Conservation (phyloP, 1,284 basidiomycete genomes). For the Malassezia nana region DNA sequence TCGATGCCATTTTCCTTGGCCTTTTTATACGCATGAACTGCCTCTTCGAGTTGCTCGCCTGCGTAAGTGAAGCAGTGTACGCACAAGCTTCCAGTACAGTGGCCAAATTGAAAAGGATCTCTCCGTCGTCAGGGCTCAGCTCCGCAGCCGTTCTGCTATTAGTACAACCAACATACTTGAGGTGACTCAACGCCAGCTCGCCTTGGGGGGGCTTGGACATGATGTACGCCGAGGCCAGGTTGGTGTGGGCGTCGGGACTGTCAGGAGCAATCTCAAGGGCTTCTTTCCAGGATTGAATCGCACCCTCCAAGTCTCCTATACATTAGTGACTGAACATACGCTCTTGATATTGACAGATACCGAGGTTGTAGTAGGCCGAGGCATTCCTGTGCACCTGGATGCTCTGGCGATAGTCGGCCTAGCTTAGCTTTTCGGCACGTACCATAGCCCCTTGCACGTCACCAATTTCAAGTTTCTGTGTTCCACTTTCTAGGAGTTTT, state of each 20-base stretch:
- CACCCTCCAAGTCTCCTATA: slow-evolving; percentile 21
- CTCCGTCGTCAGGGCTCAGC: slow-evolving; percentile 79
- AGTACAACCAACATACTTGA: slow-evolving; percentile 57
- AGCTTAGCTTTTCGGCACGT: neutral
- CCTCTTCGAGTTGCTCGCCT: slow-evolving; percentile 63
- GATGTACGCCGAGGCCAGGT: slow-evolving; percentile 86
- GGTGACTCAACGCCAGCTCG: slow-evolving; percentile 78
- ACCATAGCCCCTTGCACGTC: slow-evolving; percentile 58
- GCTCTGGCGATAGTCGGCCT: slow-evolving; percentile 64
- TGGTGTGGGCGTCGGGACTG: slow-evolving; percentile 83
- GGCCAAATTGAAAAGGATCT: slow-evolving; percentile 87
- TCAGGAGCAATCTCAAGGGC: slow-evolving; percentile 60
- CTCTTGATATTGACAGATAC: slow-evolving; percentile 76
- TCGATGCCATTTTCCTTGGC: slow-evolving; percentile 71
- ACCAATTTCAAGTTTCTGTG: slow-evolving; percentile 75
- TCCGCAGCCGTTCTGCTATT: slow-evolving; percentile 65
- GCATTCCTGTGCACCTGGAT: slow-evolving; percentile 69
- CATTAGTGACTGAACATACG: slow-evolving; percentile 53
- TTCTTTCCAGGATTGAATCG: slow-evolving; percentile 34
- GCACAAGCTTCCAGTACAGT: slow-evolving; percentile 76
- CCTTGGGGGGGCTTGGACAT: slow-evolving; percentile 72
- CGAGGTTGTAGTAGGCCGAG: slow-evolving; percentile 75
- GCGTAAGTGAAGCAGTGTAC: neutral
- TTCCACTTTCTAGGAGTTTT: slow-evolving; percentile 73
- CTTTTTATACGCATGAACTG: slow-evolving; percentile 67